Evolutionary conservation across 2,329 filamentous ascomycete species (phyloP), one percentile per base, ranked within the genome.

Genomic region (Verticillium nonalfalfae): DNA sequence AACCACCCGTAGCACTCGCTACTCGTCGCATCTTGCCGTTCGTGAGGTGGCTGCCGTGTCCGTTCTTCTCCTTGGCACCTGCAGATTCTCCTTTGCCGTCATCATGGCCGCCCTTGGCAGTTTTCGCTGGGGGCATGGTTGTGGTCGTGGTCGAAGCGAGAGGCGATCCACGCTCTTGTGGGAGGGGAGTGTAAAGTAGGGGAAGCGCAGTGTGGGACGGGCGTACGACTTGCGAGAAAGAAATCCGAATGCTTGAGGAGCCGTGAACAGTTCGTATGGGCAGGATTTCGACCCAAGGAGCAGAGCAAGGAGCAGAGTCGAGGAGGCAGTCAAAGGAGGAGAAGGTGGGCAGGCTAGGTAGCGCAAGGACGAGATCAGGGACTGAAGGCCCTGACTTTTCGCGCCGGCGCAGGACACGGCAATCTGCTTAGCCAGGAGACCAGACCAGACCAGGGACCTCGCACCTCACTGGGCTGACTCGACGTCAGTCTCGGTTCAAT

Each of bases 1-100:
- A 65, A 18, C 45, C 45, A 65, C 79, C 81, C 13, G 77, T 77
- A 60, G 81, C 81, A 71, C 81, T 85, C 60, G 78, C 82, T 15
- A 79, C 79, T 40, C 84, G 79, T 59, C 82, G 82, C 73, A 84
- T 78, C 71, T 86, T 86, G 63, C 80, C 77, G 60, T 81, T 81
- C 15, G 77, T 69, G 60, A 77, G 72, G 15, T 76, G 75, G 61
- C 71, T 62, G 45, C 65, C 71, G 40, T 70, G 65, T 59, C 74
- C 74, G 63, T 73, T 76, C 70, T 81, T 81, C 62, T 82, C 78
- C 68, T 82, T 80, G n/a, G 68, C 56, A 61, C 69, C 68, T 61
- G 71, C 67, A 55, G 69, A 67, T 60, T 82, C 79, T 59, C 73
- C 62, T 68, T 81, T 82, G 66, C 73, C 66, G 65, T 81, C 79